phyloP scores from a whole-genome alignment of 1,284 basidiomycete genomes.

The Anthracocystis panici-leucophaei region DNA sequence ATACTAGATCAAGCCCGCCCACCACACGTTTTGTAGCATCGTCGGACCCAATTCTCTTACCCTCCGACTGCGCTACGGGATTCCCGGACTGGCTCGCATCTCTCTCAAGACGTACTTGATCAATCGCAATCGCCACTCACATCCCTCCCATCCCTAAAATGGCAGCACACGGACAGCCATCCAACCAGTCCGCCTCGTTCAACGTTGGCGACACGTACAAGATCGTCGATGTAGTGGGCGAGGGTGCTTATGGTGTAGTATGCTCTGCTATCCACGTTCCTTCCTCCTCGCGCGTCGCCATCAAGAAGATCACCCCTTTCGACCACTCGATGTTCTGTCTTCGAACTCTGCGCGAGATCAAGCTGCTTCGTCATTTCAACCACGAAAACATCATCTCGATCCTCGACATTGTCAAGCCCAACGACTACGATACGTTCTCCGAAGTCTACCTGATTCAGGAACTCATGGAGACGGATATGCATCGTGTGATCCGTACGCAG shows the following conservation, averaged over 20 bases:
- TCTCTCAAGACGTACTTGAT: background rate
- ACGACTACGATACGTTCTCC: constrained; percentile 85
- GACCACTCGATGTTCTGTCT: constrained; percentile 69
- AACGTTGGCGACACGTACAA: constrained; percentile 63
- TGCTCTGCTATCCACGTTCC: constrained; percentile 70
- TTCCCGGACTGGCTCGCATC: background rate
- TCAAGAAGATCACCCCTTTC: constrained; percentile 70
- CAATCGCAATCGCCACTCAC: too few species aligned
- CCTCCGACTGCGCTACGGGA: background rate
- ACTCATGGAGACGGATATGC: constrained; percentile 69
- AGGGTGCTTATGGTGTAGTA: constrained; percentile 72
- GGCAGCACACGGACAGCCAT: constrained; percentile 40
- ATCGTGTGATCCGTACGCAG: constrained; percentile 69
- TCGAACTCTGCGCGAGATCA: constrained; percentile 68
- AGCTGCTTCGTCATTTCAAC: constrained; percentile 67
- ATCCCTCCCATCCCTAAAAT: constrained; percentile 1
- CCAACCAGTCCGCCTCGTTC: constrained; percentile 41
- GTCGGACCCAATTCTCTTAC: background rate
- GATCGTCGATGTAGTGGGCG: constrained; percentile 71
- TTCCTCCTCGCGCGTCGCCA: constrained; percentile 69
- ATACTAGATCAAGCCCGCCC: background rate
- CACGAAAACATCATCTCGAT: constrained; percentile 67
- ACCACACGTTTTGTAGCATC: background rate
- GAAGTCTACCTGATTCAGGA: constrained; percentile 85
- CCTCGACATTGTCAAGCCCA: constrained; percentile 62